Evolutionary conservation across 1,284 basidiomycete genomes (phyloP).

Genomic region (Cryptococcus neoformans): DNA sequence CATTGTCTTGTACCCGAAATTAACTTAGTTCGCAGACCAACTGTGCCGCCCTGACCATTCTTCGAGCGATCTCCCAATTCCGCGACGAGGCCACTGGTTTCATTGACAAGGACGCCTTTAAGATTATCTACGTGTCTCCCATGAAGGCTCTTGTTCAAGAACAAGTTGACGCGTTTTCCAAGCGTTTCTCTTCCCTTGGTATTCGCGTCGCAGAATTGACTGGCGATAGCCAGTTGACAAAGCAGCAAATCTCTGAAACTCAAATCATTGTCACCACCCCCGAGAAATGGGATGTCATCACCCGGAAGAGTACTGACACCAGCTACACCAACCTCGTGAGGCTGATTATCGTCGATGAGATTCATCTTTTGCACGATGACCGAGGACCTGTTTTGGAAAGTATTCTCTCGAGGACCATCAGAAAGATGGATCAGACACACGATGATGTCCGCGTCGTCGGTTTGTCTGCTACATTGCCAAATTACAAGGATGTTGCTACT

Average conservation of each 20-base stretch:
- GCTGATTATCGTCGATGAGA: conserved; percentile 97
- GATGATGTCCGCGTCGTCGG: conserved; percentile 94
- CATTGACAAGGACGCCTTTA: conserved; percentile 91
- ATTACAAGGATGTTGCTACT: conserved; percentile 97
- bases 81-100: conserved; percentile 75
- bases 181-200: conserved; percentile 77
- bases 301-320: conserved; percentile 94
- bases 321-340: conserved; percentile 97
- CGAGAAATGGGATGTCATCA: conserved; percentile 99
- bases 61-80: conserved; percentile 82
- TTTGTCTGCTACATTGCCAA: conserved; percentile 93
- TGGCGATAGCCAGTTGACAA: conserved; percentile 97
- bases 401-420: conserved; percentile 85
- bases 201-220: conserved; percentile 94
- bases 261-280: conserved; percentile 99
- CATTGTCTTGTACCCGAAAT: neutral
- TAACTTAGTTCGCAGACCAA: conserved; percentile 67
- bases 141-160: conserved; percentile 99
- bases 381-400: conserved; percentile 96
- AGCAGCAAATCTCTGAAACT: conserved; percentile 94
- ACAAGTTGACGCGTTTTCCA: conserved; percentile 89
- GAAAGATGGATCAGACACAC: conserved; percentile 90
- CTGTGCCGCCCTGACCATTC: conserved; percentile 91
- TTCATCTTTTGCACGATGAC: conserved; percentile 96
- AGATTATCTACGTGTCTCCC: conserved; percentile 91